Conservation (phyloP, 192 early-diverging fungal genomes). For the Rhizophagus clarus region DNA sequence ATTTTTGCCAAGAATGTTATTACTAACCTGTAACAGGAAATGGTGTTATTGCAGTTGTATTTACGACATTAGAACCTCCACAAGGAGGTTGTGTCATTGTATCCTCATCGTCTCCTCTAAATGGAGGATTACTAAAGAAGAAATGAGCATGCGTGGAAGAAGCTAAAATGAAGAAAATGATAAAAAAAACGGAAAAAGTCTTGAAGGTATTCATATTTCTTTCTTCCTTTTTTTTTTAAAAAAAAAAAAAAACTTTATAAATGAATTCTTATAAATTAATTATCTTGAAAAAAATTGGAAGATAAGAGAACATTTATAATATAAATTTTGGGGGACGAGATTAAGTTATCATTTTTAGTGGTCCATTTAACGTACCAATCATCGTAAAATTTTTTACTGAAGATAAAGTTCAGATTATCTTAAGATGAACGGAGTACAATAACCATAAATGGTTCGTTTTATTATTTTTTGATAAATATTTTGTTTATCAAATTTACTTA, state of each 20-base stretch:
- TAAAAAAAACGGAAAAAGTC: not conserved
- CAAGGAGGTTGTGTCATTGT: not conserved
- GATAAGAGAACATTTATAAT: not conserved
- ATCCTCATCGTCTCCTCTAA: not conserved
- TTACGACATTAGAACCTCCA: conserved; percentile 10
- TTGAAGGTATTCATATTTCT: not conserved
- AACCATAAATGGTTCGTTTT: too few relatives aligned
- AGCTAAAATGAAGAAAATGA: not conserved
- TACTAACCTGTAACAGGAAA: not conserved
- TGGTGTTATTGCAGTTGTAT: not conserved
- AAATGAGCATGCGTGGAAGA: not conserved
- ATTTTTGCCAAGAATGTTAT: too few relatives aligned
- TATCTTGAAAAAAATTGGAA: not conserved
- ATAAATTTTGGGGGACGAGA: not conserved
- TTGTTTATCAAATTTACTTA: too few relatives aligned
- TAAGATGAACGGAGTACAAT: not conserved
- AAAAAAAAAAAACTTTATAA: not conserved
- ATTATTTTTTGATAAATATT: too few relatives aligned
- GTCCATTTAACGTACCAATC: not conserved
- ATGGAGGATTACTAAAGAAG: not conserved
- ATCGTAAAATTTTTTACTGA: not conserved
- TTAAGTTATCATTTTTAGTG: not conserved
- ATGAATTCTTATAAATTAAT: not conserved
- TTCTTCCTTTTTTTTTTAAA: too few relatives aligned
- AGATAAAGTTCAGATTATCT: conserved; percentile 10